These are phyloP conservation scores for Neurospora hispaniola DNA, from an alignment of 495 filamentous ascomycete genomes.

Conservation along the genomic window DNA sequence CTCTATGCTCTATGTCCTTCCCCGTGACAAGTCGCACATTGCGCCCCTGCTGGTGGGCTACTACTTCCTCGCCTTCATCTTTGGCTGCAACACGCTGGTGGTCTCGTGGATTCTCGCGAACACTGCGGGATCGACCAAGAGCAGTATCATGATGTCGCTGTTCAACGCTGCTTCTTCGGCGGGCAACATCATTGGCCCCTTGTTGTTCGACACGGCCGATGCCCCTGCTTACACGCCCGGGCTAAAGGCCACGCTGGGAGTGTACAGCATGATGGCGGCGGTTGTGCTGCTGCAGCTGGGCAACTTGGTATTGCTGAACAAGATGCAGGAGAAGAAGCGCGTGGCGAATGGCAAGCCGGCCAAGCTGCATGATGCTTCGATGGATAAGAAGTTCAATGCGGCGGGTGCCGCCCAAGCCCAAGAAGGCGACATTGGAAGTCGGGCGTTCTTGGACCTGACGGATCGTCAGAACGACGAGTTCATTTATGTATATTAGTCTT, in stretches of 20 bases:
- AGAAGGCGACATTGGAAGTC: slow-evolving; percentile 15
- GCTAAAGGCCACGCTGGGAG: slow-evolving; percentile 42
- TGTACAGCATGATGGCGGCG: slow-evolving; percentile 43
- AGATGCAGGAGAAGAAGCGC: slow-evolving; percentile 38
- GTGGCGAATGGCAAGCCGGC: slow-evolving; percentile 48
- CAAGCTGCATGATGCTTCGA: slow-evolving; percentile 44
- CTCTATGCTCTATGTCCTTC: slow-evolving; percentile 42
- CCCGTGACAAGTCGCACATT: slow-evolving; percentile 28
- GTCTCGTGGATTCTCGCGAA: slow-evolving; percentile 44
- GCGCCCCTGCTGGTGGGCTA: slow-evolving; percentile 44
- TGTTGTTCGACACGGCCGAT: slow-evolving; percentile 51
- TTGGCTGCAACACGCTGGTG: slow-evolving; percentile 39
- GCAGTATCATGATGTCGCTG: slow-evolving; percentile 47
- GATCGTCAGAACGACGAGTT: slow-evolving; percentile 58
- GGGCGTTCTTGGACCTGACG: slow-evolving; percentile 46
- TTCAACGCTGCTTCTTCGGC: slow-evolving; percentile 49
- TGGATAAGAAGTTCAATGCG: slow-evolving; percentile 31
- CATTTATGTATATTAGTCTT: slow-evolving; percentile 48
- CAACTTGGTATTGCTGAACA: slow-evolving; percentile 44
- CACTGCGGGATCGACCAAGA: slow-evolving; percentile 66
- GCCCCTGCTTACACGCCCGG: slow-evolving; percentile 50
- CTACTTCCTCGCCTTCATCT: slow-evolving; percentile 52
- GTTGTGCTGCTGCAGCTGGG: slow-evolving; percentile 40
- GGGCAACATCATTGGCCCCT: slow-evolving; percentile 59
- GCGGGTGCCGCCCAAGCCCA: background rate